These are phyloP conservation scores for Trichoderma brevicompactum DNA, from an alignment of 2,329 filamentous ascomycete genomes.

Conservation along the genomic window DNA sequence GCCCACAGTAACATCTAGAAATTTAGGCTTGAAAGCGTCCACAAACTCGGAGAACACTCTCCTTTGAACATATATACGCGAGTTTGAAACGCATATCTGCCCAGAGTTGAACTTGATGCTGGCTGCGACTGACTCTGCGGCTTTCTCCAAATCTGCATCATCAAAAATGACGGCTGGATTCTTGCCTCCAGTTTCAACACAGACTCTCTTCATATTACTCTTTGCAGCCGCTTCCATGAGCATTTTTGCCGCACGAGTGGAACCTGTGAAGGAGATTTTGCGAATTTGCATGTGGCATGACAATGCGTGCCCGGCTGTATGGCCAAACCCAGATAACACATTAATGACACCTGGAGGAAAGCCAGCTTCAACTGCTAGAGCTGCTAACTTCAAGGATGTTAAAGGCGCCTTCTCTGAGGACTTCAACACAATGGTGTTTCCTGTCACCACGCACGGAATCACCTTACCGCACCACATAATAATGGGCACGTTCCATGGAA, in stretches of 20 bases:
- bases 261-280: conserved; percentile 77
- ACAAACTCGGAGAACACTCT: conserved; percentile 63
- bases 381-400: conserved; percentile 63
- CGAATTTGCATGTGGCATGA: conserved; percentile 67
- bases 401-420: conserved; percentile 66
- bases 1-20: conserved; percentile 48
- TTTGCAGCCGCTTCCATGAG: conserved; percentile 70
- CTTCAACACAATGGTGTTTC: conserved; percentile 65
- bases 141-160: conserved; percentile 64
- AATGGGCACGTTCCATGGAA: conserved; percentile 75
- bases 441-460: conserved; percentile 65
- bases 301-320: conserved; percentile 67
- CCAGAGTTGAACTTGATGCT: conserved; percentile 58
- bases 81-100: conserved; percentile 64
- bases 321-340: conserved; percentile 69
- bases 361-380: conserved; percentile 69
- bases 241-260: conserved; percentile 65
- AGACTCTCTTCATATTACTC: conserved; percentile 61
- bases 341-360: conserved; percentile 77
- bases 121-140: conserved; percentile 53
- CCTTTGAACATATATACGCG: conserved; percentile 62
- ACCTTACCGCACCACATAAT: conserved; percentile 53
- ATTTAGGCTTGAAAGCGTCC: conserved; percentile 59
- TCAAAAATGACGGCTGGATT: conserved; percentile 62
- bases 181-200: conserved; percentile 65